Evolutionary conservation across 148 eudicot species (phyloP), one percentile per base, ranked within the genome.

Genomic region (Nepenthes gracilis): DNA sequence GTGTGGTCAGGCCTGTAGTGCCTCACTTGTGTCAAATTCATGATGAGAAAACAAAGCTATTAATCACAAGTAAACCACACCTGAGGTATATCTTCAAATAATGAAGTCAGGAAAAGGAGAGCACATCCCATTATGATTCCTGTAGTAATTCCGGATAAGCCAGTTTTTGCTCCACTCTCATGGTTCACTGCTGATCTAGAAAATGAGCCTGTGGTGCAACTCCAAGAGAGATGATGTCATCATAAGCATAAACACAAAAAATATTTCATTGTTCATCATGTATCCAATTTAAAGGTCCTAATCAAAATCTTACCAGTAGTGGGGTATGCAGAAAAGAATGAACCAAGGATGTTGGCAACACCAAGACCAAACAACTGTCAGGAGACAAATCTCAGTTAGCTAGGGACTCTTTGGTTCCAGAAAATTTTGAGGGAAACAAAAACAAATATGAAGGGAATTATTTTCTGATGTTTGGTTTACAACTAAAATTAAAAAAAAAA

Each of bases 141-240:
- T 72, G 83, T 89, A 49, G 81, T 66, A 60, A 94, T 61, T 62
- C 99, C 99, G 61, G 99, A 78, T 61, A 94, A 77, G 43, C 99
- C 99, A 73, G 97, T 94, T 75, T 85, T 94, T 23, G 97, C 99
- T 67, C 99, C 99, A 78, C 99, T 89, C 78, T 94, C 99, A 78
- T 94, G 81, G 67, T 94, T 89, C 67, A 94, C 99, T 1, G 99
- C 99, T 34, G 99, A 94, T 73, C 99, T 89, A 47, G 99, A 89
- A 73, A 94, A 94, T 65, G 99, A 89, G 7, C 99, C 99, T 94
- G 71, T 62, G 64, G 50, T 43, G 57, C 57, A 63, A 35, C 63
- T 55, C 11, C 57, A 59, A 49, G 40, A 52, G 58, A 23, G 58
- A 15, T 2, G 12, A 9, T 11, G 33, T 70, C 48, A 72, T 13